Percentiles rank a stretch among this genome's conserved stretches.
phyloP scores from a whole-genome alignment of 1,284 basidiomycete genomes.

The Lentinula novae-zelandiae region DNA sequence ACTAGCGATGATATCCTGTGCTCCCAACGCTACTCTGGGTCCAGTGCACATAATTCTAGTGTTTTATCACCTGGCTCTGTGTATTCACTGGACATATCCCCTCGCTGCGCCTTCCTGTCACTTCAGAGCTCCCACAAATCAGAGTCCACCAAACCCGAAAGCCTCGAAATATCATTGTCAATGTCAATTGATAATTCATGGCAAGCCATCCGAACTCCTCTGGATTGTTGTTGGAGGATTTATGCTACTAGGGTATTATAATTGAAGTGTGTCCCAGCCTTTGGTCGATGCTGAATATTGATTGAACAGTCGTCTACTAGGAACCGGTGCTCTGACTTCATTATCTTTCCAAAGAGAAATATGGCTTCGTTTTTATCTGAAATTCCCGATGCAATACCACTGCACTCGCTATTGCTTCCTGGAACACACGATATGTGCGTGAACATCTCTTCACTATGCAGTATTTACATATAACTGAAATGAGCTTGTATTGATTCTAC shows the following conservation, averaged over 20 bases:
- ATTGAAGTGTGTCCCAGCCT: not conserved
- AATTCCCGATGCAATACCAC: constrained; percentile 58
- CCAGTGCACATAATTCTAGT: constrained; percentile 15
- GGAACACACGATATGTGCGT: constrained; percentile 73
- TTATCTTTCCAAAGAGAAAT: constrained; percentile 55
- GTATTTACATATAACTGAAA: too few species aligned
- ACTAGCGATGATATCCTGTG: constrained; percentile 33
- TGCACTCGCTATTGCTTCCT: constrained; percentile 68
- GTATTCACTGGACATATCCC: constrained; percentile 17
- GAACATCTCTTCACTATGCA: not conserved
- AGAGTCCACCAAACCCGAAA: constrained; percentile 21
- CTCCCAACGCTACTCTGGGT: constrained; percentile 9
- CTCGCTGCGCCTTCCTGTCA: not conserved
- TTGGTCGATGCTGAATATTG: not conserved
- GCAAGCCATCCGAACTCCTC: constrained; percentile 36
- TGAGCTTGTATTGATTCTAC: constrained; percentile 3
- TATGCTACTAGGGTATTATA: constrained; percentile 45
- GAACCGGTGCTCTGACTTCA: constrained; percentile 36
- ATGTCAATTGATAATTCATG: constrained; percentile 34
- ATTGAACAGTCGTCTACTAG: constrained; percentile 29
- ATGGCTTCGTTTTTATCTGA: constrained; percentile 59
- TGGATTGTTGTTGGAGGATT: constrained; percentile 52
- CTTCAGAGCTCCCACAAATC: not conserved
- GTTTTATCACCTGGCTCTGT: constrained; percentile 19
- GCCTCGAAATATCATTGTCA: constrained; percentile 21